Percentiles rank a stretch among this genome's conserved stretches.
These are phyloP conservation scores for Epichloe brachyelytri DNA, from an alignment of 2,329 filamentous ascomycete species.

Conservation along the genomic window DNA sequence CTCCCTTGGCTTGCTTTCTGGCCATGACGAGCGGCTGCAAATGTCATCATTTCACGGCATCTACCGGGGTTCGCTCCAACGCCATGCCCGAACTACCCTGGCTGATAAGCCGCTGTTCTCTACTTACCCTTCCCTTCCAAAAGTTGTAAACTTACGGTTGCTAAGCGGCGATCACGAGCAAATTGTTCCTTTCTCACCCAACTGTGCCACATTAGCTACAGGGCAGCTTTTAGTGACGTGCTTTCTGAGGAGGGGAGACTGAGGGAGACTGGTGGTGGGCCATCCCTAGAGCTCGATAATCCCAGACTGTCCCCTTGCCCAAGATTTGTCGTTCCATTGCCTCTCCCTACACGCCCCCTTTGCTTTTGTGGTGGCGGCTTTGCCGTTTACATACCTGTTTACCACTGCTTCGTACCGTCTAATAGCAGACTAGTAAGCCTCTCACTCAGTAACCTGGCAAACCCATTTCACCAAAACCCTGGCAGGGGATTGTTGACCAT, in stretches of 20 bases:
- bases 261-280: neutral
- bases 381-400: conserved; percentile 1
- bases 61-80: conserved; percentile 1
- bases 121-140: neutral
- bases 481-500: conserved; percentile 1
- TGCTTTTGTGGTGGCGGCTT: conserved; percentile 5
- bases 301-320: neutral
- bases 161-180: neutral
- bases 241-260: neutral
- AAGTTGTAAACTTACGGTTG: neutral
- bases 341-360: neutral
- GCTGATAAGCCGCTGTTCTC: neutral
- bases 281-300: neutral
- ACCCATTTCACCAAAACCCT: conserved; percentile 1
- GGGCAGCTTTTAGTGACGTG: neutral
- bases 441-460: neutral
- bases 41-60: neutral
- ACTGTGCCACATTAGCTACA: neutral
- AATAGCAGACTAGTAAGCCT: conserved; percentile 1
- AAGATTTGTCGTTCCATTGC: neutral
- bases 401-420: neutral
- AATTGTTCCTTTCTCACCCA: neutral
- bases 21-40: neutral
- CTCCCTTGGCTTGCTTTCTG: neutral
- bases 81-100: conserved; percentile 1